phyloP scores from a whole-genome alignment of 345 rosid species.

The Eucalyptus sp. region DNA sequence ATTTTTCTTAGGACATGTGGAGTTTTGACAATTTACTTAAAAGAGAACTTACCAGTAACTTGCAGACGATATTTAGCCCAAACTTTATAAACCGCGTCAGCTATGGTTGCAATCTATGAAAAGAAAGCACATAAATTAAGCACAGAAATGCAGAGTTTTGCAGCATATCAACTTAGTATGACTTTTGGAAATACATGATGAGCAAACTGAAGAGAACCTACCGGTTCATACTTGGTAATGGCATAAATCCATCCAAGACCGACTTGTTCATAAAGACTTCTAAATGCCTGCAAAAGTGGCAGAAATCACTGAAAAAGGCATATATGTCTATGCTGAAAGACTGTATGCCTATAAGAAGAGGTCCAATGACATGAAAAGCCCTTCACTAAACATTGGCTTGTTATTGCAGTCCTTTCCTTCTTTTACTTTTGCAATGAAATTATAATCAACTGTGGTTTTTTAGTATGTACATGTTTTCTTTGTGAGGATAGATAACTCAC shows the following conservation, averaged over 20 bases:
- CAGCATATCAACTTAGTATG: background rate
- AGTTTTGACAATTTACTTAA: background rate
- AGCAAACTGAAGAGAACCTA: constrained; percentile 8
- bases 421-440: background rate
- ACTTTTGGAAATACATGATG: background rate
- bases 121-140: background rate
- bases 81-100: constrained; percentile 58
- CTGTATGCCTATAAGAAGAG: background rate
- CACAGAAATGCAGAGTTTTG: background rate
- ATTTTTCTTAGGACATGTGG: background rate
- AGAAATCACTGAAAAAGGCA: background rate
- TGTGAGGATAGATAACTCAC: background rate
- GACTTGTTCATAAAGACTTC: constrained; percentile 68
- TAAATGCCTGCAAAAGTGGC: constrained; percentile 58
- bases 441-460: background rate
- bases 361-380: background rate
- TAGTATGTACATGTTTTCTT: background rate
- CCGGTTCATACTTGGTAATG: constrained; percentile 78
- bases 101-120: constrained; percentile 56
- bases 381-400: background rate
- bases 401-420: background rate
- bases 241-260: constrained; percentile 93
- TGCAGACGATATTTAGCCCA: constrained; percentile 91
- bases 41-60: constrained; percentile 41
- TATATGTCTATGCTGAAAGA: background rate